Conservation (phyloP, 139 green algal species). For the Chlamydomonas sphaeroides region DNA sequence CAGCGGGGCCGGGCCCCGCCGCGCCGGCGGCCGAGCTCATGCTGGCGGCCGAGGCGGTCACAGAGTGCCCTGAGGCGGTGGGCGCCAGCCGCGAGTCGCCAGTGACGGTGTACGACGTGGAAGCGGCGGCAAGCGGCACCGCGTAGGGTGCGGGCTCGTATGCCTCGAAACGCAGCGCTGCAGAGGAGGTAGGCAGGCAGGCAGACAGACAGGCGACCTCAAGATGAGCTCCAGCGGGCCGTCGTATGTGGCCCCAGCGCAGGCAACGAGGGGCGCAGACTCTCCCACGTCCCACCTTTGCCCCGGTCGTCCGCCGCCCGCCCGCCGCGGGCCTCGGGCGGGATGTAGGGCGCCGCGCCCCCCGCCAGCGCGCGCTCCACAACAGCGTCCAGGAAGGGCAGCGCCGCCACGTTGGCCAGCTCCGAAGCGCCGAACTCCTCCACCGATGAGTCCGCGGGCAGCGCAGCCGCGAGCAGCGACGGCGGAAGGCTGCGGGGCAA, state of each 20-base stretch:
- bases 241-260: neutral
- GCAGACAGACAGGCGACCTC: neutral
- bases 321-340: slow-evolving; percentile 41
- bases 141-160: slow-evolving; percentile 44
- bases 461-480: slow-evolving; percentile 51
- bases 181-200: neutral
- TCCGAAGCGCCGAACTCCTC: slow-evolving; percentile 80
- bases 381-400: slow-evolving; percentile 18
- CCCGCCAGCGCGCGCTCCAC: slow-evolving; percentile 37
- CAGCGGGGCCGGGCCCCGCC: neutral
- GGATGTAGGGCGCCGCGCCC: slow-evolving; percentile 75
- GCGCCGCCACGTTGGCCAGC: slow-evolving; percentile 11
- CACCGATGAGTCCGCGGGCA: slow-evolving; percentile 76
- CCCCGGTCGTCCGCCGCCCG: slow-evolving; percentile 38
- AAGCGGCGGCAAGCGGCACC: slow-evolving; percentile 13
- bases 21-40: neutral
- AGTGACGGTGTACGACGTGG: slow-evolving; percentile 19
- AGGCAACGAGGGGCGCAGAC: neutral
- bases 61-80: neutral
- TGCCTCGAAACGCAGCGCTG: slow-evolving; percentile 48
- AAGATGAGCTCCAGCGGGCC: neutral
- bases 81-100: slow-evolving; percentile 22
- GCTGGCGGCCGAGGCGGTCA: too few species aligned
- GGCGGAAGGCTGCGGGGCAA: neutral
- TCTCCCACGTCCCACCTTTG: neutral